Evolutionary conservation across 768 basidiomycete genomes (phyloP).

Genomic region (Cystofilobasidium macerans): DNA sequence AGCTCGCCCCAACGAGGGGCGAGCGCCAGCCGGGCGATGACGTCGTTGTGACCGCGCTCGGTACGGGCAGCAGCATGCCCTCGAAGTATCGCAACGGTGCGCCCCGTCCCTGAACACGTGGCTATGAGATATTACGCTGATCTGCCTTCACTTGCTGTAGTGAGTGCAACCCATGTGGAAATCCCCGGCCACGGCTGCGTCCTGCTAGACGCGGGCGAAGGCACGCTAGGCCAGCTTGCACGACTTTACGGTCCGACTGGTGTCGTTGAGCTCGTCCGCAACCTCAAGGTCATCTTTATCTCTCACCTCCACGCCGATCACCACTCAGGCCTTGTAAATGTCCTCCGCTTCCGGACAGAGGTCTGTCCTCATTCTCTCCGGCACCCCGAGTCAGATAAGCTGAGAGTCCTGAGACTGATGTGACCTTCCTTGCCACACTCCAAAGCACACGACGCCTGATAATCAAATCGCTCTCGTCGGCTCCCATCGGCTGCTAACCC

Average conservation of each 20-base stretch:
- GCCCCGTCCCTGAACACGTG: too few relatives aligned
- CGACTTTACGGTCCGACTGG: constrained; percentile 58
- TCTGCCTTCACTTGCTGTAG: constrained; percentile 42
- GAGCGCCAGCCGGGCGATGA: constrained; percentile 46
- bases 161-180: constrained; percentile 60
- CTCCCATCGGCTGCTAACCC: constrained; percentile 42
- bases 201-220: constrained; percentile 83
- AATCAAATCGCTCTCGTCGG: constrained; percentile 60
- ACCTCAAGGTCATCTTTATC: constrained; percentile 68
- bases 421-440: neutral
- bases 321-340: constrained; percentile 66
- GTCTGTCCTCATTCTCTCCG: constrained; percentile 41
- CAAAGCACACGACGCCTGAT: neutral
- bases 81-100: constrained; percentile 77
- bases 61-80: constrained; percentile 79
- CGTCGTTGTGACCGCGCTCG: constrained; percentile 62
- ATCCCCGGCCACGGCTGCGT: constrained; percentile 63
- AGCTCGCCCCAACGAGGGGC: constrained; percentile 35
- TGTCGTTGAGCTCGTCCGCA: constrained; percentile 44
- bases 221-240: constrained; percentile 77
- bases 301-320: constrained; percentile 91
- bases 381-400: neutral
- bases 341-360: constrained; percentile 58
- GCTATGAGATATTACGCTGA: too few relatives aligned
- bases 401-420: neutral